These are phyloP conservation scores for Trichosporon faecale DNA, from an alignment of 1,284 basidiomycete species.

Conservation along the genomic window DNA sequence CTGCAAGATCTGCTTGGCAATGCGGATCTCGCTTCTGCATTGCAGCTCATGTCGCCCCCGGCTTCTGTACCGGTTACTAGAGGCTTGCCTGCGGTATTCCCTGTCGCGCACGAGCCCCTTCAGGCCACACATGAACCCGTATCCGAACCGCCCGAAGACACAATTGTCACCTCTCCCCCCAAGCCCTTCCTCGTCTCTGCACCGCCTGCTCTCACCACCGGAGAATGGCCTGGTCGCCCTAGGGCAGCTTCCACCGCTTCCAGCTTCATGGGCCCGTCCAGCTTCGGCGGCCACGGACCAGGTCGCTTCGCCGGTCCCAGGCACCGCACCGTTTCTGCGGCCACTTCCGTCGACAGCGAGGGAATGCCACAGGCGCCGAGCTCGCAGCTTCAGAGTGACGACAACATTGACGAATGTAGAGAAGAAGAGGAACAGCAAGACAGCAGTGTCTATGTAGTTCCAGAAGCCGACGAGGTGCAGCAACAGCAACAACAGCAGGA, in stretches of 20 bases:
- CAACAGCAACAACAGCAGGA: background rate
- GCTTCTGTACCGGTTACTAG: background rate
- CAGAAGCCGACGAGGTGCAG: background rate
- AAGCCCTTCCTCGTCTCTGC: conserved; percentile 41
- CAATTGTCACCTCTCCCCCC: conserved; percentile 12
- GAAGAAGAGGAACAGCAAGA: conserved; percentile 24
- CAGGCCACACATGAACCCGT: background rate
- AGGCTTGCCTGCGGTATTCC: background rate
- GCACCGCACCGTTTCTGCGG: conserved; percentile 9
- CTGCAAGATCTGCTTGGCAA: conserved; percentile 41
- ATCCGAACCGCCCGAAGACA: conserved; percentile 7
- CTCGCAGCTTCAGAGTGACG: background rate
- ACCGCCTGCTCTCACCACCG: conserved; percentile 36
- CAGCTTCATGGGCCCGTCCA: background rate
- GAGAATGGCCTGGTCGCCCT: conserved; percentile 22
- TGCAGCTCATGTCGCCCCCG: conserved; percentile 31
- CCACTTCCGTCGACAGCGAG: conserved; percentile 21
- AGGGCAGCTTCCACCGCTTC: background rate
- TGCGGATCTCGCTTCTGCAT: conserved; percentile 40
- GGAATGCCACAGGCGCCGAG: conserved; percentile 7
- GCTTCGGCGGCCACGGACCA: background rate
- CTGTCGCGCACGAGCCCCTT: background rate
- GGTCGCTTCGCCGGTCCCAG: background rate
- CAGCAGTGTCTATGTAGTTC: conserved; percentile 17
- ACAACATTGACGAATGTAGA: conserved; percentile 4